Evolutionary conservation across 2,329 filamentous ascomycete species (phyloP), one percentile per base, ranked within the genome.

Genomic region (Alternaria gaisen): DNA sequence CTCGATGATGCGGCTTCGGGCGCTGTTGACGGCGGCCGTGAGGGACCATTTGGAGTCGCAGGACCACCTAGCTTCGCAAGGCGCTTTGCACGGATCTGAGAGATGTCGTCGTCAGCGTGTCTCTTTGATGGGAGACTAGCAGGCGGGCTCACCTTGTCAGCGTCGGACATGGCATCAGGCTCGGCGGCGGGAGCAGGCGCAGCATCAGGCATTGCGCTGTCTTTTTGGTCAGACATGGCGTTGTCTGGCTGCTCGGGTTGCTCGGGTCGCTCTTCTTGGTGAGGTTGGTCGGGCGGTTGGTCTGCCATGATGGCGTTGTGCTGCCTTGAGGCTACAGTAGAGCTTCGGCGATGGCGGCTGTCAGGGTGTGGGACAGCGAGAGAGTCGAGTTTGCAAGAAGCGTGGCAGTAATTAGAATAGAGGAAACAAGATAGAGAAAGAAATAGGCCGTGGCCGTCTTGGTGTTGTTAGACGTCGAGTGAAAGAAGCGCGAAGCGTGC

Each of bases 11-110:
- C 60, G 26, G 70, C 60, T 52, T 72, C 63, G 26, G 72, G 68
- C 26, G 60, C 63, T 34, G 70, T 64, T 48, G 69, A 64, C 26
- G 67, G 51, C 61, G 70, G 54, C 69, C 70, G 67, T 70, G 72
- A 56, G 70, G 53, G 46, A 54, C 56, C 53, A 42, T n/a, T 61
- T 40, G 63, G 36, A 44, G 53, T 63, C 28, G 71, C 58, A 54
- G 67, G 65, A 22, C 80, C 83, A 41, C 83, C 85, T 44, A 90
- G 82, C 77, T 89, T 90, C 58, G 87, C 88, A 51, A 90, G 83
- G 55, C 88, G 87, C 80, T 90, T 90, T 72, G 85, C 87, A 71
- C 88, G 87, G 76, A 90, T 90, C 88, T 90, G 71, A 30, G 63
- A 54, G 44, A 69, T 38, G 44, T 69, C 58, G 47, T 67, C 64